Conservation (phyloP, 1,284 basidiomycete species). For the Ganoderma meredithae region DNA sequence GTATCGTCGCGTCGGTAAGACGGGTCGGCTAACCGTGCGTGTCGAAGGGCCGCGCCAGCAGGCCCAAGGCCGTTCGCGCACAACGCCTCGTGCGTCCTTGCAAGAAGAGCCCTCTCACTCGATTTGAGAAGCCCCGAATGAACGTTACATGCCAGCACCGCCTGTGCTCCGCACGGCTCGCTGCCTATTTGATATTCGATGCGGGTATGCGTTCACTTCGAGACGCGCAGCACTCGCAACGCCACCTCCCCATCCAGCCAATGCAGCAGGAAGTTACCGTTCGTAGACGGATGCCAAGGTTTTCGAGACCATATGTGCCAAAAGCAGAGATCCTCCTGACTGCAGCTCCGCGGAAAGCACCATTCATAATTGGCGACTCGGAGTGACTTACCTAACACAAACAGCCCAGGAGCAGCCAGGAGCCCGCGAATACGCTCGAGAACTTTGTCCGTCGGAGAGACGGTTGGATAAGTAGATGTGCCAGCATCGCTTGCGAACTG, state of each 20-base stretch:
- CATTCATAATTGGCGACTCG: not conserved
- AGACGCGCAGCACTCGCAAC: not conserved
- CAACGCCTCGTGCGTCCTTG: not conserved
- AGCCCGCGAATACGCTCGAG: not conserved
- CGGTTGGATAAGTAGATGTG: not conserved
- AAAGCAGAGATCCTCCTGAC: not conserved
- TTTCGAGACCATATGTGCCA: not conserved
- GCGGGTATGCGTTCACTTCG: slow-evolving; percentile 3
- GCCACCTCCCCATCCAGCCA: not conserved
- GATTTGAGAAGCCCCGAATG: not conserved
- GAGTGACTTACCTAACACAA: not conserved
- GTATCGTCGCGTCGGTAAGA: not conserved
- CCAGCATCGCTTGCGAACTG: not conserved
- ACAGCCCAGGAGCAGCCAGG: not conserved
- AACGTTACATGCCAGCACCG: not conserved
- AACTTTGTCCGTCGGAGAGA: not conserved
- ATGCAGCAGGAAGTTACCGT: not conserved
- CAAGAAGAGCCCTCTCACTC: not conserved
- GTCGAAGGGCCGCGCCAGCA: not conserved
- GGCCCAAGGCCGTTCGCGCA: not conserved
- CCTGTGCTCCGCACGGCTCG: not conserved
- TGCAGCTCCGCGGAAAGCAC: not conserved
- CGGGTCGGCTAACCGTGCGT: not conserved
- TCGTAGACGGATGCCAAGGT: not conserved
- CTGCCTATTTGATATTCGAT: not conserved